A percentile compares a stretch with the other conserved stretches of the same genome.
phyloP scores from a whole-genome alignment of 2,329 filamentous ascomycete species.

The Sporothrix phasma region DNA sequence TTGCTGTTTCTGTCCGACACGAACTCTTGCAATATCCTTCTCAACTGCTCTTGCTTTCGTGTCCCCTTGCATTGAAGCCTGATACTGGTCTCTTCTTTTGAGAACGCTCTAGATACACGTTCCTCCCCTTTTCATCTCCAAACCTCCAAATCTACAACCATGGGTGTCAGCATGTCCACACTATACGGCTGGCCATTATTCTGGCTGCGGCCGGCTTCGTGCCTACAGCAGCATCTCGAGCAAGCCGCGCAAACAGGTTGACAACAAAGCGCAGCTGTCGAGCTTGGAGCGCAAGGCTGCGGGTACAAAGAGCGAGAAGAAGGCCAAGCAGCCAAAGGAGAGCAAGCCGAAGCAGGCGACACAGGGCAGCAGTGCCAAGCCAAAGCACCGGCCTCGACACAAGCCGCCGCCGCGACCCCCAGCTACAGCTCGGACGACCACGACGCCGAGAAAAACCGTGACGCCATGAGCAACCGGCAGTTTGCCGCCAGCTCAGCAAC shows the following conservation, averaged over 20 bases:
- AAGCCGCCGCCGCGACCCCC: not conserved
- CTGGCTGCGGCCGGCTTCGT: constrained; percentile 21
- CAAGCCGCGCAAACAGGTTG: constrained; percentile 19
- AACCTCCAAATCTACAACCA: constrained; percentile 18
- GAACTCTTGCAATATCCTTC: not conserved
- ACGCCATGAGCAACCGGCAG: constrained; percentile 44
- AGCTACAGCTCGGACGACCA: constrained; percentile 40
- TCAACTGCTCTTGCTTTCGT: not conserved
- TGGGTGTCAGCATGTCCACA: constrained; percentile 29
- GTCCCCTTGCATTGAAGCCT: not conserved
- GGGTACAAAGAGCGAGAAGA: constrained; percentile 23
- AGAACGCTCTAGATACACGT: not conserved
- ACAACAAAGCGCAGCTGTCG: constrained; percentile 21
- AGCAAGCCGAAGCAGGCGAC: constrained; percentile 18
- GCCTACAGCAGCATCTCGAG: constrained; percentile 22
- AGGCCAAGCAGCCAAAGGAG: constrained; percentile 28
- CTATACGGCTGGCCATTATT: constrained; percentile 27
- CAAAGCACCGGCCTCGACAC: constrained; percentile 23
- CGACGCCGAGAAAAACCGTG: constrained; percentile 31
- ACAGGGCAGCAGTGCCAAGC: constrained; percentile 30
- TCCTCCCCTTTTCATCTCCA: not conserved
- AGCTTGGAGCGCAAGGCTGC: constrained; percentile 26
- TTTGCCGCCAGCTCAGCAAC: constrained; percentile 66
- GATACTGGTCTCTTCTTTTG: not conserved
- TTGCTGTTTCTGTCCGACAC: not conserved